Base-by-base conservation (phyloP, 1,284 basidiomycete genomes). In the Caloboletus inedulis region DNA sequence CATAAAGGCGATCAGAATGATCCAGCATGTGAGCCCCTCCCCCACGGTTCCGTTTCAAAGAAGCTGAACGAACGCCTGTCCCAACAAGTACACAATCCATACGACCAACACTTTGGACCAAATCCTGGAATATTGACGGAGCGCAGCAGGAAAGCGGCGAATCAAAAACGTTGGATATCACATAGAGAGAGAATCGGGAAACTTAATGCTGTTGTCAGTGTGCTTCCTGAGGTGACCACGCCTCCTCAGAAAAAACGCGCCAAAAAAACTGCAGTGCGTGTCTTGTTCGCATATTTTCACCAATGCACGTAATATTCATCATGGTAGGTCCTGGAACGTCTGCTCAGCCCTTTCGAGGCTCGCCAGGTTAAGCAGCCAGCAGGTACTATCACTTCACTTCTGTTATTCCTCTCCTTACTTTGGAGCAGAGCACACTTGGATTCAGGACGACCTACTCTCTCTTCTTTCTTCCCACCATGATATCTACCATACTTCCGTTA, bases 401-500 rank as follows among this genome's bases (percentile, higher is more conserved):
- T 19, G 8, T 36, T 31, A 25, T 30, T 33, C 51, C 18, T 30
- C 62, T 16, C 48, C 57, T 62, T 52, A 54, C 43, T 54, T 49
- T 42, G 43, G 48, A 55, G 16, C 58, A 88, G 84, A 83, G 51
- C 65, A 78, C 44, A 74, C 69, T 43, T 73, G 79, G 50, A 62
- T 87, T 10, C 85, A 87, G 65, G 79, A 83, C 47, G 80, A 85
- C 52, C 66, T 93, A 0, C 72, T 91, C 3, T 79, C 84, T 4
- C 69, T 78, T 2, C 72, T 93, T 23, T 77, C 88, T 1, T 72
- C 82, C 1, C 81, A 92, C 57, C 77, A 82, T 56, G 93, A 97
- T 65, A 64, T 95, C 29, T 90, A 89, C 64, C 66, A 88, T 25
- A 78, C 91, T 31, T 78, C 79, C 7, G 74, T 84, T 41, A 72